Evolutionary conservation across 495 filamentous ascomycete species (phyloP).

Genomic region (Aspergillus baeticus): DNA sequence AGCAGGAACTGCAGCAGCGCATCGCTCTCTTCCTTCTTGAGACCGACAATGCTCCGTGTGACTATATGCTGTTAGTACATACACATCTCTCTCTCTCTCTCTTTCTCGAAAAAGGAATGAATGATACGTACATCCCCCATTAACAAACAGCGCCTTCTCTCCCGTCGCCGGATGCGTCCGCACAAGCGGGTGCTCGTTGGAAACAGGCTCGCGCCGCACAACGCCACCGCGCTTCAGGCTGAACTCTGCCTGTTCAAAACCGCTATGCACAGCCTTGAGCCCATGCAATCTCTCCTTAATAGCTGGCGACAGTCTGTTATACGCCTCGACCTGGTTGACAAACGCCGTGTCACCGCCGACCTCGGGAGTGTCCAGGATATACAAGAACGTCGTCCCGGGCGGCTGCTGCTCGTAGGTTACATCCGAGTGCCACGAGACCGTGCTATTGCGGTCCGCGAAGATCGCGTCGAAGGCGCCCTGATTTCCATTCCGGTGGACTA

Average conservation of each 20-base stretch:
- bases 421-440: constrained; percentile 80
- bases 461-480: constrained; percentile 56
- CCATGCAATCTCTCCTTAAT: constrained; percentile 75
- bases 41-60: constrained; percentile 56
- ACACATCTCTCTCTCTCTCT: no score
- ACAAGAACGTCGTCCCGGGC: constrained; percentile 82
- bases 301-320: constrained; percentile 68
- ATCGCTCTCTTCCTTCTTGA: constrained; percentile 77
- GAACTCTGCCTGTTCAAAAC: constrained; percentile 63
- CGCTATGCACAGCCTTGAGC: constrained; percentile 74
- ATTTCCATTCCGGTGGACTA: constrained; percentile 72
- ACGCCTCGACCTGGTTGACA: constrained; percentile 70
- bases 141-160: constrained; percentile 80
- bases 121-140: constrained; percentile 65
- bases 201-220: constrained; percentile 68
- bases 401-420: constrained; percentile 81
- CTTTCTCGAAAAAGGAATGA: background rate
- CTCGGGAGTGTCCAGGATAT: constrained; percentile 72
- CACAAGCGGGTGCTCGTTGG: constrained; percentile 70
- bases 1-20: constrained; percentile 75
- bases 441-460: constrained; percentile 63
- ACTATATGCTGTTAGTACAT: constrained; percentile 24
- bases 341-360: constrained; percentile 81
- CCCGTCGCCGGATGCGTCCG: constrained; percentile 80
- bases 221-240: constrained; percentile 56